Conservation (phyloP, 768 basidiomycete genomes). For the Boletus rufocinnamomeus region DNA sequence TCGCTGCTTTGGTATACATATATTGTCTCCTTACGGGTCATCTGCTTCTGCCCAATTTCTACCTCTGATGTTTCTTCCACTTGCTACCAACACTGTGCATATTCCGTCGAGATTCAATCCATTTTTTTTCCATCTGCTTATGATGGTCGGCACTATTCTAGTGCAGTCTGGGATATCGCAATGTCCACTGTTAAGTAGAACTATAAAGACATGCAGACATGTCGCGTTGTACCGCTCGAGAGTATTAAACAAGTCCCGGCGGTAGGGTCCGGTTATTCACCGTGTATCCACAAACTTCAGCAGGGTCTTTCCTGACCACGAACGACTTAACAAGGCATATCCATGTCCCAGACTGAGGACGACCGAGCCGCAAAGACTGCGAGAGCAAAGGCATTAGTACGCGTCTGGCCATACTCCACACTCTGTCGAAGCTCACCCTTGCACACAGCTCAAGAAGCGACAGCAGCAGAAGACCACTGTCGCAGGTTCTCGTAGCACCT, state of each 20-base stretch:
- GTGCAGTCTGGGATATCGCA: not conserved
- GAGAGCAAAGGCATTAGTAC: constrained; percentile 80
- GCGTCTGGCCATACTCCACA: constrained; percentile 19
- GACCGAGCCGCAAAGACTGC: constrained; percentile 83
- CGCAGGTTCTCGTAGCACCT: constrained; percentile 38
- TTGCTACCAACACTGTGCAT: constrained; percentile 49
- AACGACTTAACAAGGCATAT: constrained; percentile 8
- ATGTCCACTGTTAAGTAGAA: constrained; percentile 5
- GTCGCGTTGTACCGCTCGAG: not conserved
- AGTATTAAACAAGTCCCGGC: not conserved
- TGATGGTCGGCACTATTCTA: not conserved
- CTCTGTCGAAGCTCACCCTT: constrained; percentile 4
- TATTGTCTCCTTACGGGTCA: constrained; percentile 37
- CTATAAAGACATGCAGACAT: not conserved
- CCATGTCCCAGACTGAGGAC: constrained; percentile 52
- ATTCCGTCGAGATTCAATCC: constrained; percentile 42
- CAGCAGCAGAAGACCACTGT: constrained; percentile 63
- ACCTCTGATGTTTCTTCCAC: constrained; percentile 36
- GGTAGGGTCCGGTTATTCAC: constrained; percentile 4
- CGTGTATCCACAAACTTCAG: not conserved
- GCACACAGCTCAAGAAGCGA: constrained; percentile 72
- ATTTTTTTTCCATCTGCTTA: constrained; percentile 20
- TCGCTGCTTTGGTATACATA: constrained; percentile 40
- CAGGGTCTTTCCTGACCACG: constrained; percentile 7
- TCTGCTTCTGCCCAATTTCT: constrained; percentile 36